Evolutionary conservation across 139 green algal species (phyloP).

Genomic region (Desmodesmus armatus): DNA sequence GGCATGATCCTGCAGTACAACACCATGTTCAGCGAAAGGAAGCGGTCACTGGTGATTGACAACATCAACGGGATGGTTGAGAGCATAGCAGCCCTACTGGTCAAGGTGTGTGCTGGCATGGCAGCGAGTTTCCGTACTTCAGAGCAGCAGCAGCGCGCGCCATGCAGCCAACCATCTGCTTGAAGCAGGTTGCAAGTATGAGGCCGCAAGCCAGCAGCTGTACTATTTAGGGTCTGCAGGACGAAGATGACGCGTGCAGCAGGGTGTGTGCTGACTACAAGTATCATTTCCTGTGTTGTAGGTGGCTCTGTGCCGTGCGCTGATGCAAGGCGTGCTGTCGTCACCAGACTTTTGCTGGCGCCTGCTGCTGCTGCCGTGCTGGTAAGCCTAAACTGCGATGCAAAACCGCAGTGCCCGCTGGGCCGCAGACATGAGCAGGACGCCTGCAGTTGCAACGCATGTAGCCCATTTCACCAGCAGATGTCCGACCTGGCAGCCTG

Average conservation of each 20-base stretch:
- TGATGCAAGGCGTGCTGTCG: neutral
- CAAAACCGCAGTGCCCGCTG: no score
- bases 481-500: no score
- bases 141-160: neutral
- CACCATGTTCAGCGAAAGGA: constrained; percentile 25
- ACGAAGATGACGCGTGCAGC: neutral
- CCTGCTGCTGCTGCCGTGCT: constrained; percentile 34
- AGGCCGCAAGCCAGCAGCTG: neutral
- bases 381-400: no score
- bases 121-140: neutral
- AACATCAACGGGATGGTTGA: constrained; percentile 38
- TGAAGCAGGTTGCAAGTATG: no score
- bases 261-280: neutral
- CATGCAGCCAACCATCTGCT: no score
- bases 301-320: constrained; percentile 12
- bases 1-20: constrained; percentile 51
- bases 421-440: neutral
- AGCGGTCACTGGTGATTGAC: constrained; percentile 38
- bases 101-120: constrained; percentile 52
- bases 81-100: neutral
- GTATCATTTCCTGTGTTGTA: neutral
- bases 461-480: no score
- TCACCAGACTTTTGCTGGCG: constrained; percentile 2
- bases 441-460: neutral
- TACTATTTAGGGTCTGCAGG: neutral